Percentiles rank a stretch among this genome's conserved stretches.
These are phyloP conservation scores for Malus fusca DNA, from an alignment of 306 rosid genomes.

Conservation along the genomic window DNA sequence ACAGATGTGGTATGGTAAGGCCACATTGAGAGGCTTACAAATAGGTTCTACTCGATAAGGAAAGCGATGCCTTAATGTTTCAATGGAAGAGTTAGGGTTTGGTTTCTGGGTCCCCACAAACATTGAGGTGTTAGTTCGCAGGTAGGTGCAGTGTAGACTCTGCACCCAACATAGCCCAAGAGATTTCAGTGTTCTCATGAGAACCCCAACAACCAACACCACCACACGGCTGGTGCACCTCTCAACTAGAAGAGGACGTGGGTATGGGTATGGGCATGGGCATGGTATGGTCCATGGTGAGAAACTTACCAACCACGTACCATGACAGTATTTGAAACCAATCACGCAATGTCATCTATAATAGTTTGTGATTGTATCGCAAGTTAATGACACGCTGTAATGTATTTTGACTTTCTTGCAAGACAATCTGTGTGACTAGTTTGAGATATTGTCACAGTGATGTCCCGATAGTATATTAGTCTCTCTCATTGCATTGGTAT, in stretches of 20 bases:
- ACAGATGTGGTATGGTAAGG: background rate
- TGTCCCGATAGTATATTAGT: accelerated
- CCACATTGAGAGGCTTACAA: background rate
- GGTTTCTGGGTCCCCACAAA: slow-evolving; percentile 23
- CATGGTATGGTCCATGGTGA: background rate
- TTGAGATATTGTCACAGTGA: too few species aligned
- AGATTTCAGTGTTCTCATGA: slow-evolving; percentile 27
- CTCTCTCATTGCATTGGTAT: background rate
- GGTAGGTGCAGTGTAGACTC: slow-evolving; percentile 54
- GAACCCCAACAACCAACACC: slow-evolving; percentile 28
- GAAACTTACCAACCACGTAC: background rate
- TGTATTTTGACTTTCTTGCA: too few species aligned
- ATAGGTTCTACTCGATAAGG: background rate
- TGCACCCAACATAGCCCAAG: slow-evolving; percentile 58
- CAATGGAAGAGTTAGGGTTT: background rate
- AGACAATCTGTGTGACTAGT: too few species aligned
- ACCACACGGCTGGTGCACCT: slow-evolving; percentile 11
- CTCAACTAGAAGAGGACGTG: slow-evolving; percentile 38
- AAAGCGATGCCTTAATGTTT: background rate
- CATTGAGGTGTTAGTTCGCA: slow-evolving; percentile 49
- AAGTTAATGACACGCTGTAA: background rate
- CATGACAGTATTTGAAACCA: too few species aligned
- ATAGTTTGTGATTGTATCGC: background rate
- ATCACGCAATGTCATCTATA: background rate
- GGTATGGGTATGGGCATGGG: slow-evolving; percentile 11